Evolutionary conservation across 2,329 filamentous ascomycete genomes (phyloP), one percentile per base, ranked within the genome.

Genomic region (Diplodia intermedia): DNA sequence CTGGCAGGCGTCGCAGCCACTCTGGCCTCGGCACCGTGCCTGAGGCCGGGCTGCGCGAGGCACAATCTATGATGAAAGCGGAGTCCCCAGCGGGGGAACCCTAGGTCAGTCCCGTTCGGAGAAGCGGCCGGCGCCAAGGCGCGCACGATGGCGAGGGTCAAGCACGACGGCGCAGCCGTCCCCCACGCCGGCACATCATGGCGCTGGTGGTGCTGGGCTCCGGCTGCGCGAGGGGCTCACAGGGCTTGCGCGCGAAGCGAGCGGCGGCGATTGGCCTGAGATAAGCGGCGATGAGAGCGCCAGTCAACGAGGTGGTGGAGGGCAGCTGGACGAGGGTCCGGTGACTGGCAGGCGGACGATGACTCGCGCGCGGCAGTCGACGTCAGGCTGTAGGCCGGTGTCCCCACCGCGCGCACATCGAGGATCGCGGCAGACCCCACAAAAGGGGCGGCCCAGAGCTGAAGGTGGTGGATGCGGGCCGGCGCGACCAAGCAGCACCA

Each of bases 11-110:
- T 62, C 11, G 57, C 57, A 62, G 57, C 57, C 57, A 49, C 40
- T 49, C 57, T 61, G 57, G 50, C 57, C 57, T 61, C 40, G 57
- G 57, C 40, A 23, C 43, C 4, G 43, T 52, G 29, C 47, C 47
- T 63, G 31, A 62, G 57, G 57, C 43, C 55, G 15, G 14, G 14
- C 33, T 9, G 8, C 31, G 12, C 29, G 23, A 36, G 29, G 40
- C 40, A 50, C 57, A 14, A 8, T 49, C 43, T 36, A 62, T 50
- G 57, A 62, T 43, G 57, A 36, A 23, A 14, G 56, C 56, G 56
- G 57, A 62, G 57, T 62, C 57, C 36, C 57, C 57, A 47, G 60
- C 60, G 60, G 60, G 43, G 60, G 47, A 63, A n/a, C 2, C 36
- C 40, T 20, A 26, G 36, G 26, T 43, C n/a, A 63, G 43, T 36